Conservation (phyloP, 2,329 filamentous ascomycete genomes). For the Aspergillus felis region DNA sequence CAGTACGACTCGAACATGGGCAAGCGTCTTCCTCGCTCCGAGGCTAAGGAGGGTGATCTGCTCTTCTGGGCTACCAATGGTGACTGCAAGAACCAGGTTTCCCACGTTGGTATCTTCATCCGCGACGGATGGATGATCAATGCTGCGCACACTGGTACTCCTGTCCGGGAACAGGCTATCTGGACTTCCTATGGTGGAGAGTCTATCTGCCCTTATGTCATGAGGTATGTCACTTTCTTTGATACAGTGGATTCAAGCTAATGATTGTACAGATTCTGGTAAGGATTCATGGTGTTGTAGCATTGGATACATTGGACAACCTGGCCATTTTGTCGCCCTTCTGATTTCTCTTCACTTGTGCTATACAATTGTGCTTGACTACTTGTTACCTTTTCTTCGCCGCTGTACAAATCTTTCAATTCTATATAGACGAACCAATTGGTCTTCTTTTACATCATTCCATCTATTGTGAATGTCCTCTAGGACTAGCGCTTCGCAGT, state of each 20-base stretch:
- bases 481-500: too few relatives aligned
- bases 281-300: background rate
- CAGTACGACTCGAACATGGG: constrained; percentile 21
- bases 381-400: too few relatives aligned
- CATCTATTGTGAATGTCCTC: too few relatives aligned
- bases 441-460: too few relatives aligned
- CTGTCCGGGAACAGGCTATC: constrained; percentile 23
- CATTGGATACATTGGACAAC: background rate
- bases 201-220: constrained; percentile 20
- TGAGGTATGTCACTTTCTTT: constrained; percentile 13
- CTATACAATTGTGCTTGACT: background rate
- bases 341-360: background rate
- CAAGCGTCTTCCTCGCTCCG: constrained; percentile 12
- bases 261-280: background rate
- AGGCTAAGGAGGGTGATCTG: constrained; percentile 22
- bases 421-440: too few relatives aligned
- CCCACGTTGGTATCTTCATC: constrained; percentile 23
- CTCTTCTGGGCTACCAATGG: constrained; percentile 22
- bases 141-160: constrained; percentile 22
- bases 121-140: constrained; percentile 21
- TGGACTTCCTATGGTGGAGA: constrained; percentile 24
- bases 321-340: too few relatives aligned
- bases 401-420: too few relatives aligned
- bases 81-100: constrained; percentile 17
- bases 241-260: background rate